Conservation (phyloP, 2,329 filamentous ascomycete genomes). For the Didymella pinodella region DNA sequence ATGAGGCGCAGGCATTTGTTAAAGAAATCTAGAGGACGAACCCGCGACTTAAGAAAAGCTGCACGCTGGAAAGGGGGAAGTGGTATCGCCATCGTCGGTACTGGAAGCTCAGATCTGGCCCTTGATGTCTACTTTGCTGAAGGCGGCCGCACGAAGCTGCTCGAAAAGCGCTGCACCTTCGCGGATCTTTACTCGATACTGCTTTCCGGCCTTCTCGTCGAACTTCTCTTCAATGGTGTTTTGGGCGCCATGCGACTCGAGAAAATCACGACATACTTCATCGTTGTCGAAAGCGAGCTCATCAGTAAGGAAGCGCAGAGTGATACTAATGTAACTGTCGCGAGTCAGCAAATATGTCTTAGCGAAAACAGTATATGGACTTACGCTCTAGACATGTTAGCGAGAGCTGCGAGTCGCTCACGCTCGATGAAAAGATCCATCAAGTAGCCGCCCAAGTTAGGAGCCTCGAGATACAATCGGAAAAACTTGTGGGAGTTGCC, state of each 20-base stretch:
- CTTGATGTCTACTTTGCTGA: constrained; percentile 93
- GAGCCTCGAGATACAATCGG: constrained; percentile 90
- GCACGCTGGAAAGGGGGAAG: constrained; percentile 10
- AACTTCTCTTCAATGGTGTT: constrained; percentile 77
- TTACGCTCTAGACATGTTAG: constrained; percentile 94
- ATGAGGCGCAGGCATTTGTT: constrained; percentile 35
- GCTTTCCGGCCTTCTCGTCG: constrained; percentile 54
- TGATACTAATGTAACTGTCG: constrained; percentile 86
- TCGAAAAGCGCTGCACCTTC: constrained; percentile 73
- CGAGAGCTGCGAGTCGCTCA: constrained; percentile 88
- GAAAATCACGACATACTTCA: constrained; percentile 87
- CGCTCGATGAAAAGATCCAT: constrained; percentile 99
- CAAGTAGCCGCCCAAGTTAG: constrained; percentile 96
- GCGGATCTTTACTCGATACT: constrained; percentile 63
- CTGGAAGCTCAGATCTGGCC: constrained; percentile 78
- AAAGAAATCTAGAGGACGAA: constrained; percentile 23
- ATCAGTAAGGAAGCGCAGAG: constrained; percentile 89
- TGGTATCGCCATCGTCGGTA: constrained; percentile 8
- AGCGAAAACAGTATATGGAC: constrained; percentile 51
- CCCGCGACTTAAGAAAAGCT: constrained; percentile 21
- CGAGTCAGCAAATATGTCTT: constrained; percentile 56
- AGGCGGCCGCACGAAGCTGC: constrained; percentile 73
- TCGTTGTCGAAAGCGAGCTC: constrained; percentile 96
- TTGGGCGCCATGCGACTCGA: constrained; percentile 80
- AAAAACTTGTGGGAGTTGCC: constrained; percentile 99